Evolutionary conservation across 805 yeast species (phyloP).

Genomic region (Candida krabiensis): DNA sequence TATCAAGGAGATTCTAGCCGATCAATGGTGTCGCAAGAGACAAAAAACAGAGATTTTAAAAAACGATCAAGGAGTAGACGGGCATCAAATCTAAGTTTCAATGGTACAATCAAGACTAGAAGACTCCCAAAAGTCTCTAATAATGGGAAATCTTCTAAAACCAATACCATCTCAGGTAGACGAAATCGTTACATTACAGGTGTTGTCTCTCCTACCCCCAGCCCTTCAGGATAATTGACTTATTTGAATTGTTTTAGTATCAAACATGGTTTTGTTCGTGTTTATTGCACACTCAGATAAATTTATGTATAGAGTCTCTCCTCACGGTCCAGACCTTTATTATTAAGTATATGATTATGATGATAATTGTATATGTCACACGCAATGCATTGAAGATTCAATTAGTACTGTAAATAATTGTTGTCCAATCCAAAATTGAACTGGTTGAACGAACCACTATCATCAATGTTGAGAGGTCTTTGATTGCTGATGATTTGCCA

Average conservation of each 20-base stretch:
- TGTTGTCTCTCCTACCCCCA: too few relatives aligned
- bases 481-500: slow-evolving; percentile 23
- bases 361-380: not conserved
- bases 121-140: not conserved
- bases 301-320: too few relatives aligned
- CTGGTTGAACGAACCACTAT: slow-evolving; percentile 3
- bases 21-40: not conserved
- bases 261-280: too few relatives aligned
- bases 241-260: too few relatives aligned
- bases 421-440: slow-evolving; percentile 11
- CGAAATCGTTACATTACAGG: too few relatives aligned
- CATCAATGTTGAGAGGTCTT: slow-evolving; percentile 11
- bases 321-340: too few relatives aligned
- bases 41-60: not conserved
- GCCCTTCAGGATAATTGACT: too few relatives aligned
- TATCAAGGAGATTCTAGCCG: slow-evolving; percentile 10
- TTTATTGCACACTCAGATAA: too few relatives aligned
- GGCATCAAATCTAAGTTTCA: too few relatives aligned
- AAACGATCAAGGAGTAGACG: not conserved
- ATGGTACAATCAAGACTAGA: not conserved
- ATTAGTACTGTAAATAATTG: slow-evolving; percentile 7
- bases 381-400: not conserved
- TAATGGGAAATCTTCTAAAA: not conserved
- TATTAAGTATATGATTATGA: too few relatives aligned
- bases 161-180: too few relatives aligned